Base-by-base conservation (phyloP, 306 rosid genomes). In the Lotus japonicus region DNA sequence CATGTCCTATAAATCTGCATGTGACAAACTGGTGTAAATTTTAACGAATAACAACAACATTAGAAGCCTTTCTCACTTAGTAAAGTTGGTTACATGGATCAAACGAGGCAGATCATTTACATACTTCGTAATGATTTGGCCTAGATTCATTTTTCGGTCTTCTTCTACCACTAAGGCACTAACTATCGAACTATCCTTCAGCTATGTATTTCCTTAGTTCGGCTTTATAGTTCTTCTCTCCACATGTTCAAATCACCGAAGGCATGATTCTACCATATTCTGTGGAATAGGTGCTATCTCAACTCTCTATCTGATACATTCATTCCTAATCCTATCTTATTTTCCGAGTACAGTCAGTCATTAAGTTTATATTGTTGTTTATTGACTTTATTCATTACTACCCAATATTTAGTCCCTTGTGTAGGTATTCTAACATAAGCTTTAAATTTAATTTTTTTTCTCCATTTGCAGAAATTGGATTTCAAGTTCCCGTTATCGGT, bases 401-500 rank as follows among this genome's bases (percentile, higher is more conserved):
- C 44, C 26, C 64, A 35, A 58, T 13, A 58, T 38, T 38, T 11
- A 38, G 42, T 38, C 42, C 9, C 42, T 66, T 59, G 11, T 59
- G 11, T 57, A 13, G 49, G 63, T 23, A 75, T 66, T 56, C 46
- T 19, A 15, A 57, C 15, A 26, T 50, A 51, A 55, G 31, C 45
- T 39, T 17, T 39, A 53, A 63, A 53, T 76, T 41, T 55, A 18
- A 18, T 14, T 58, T 11, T 7, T 62, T 67, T 21, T 53, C 11
- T 53, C 65, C 42, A 43, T 66, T 71, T 50, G 31, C 89, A 92
- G 98, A 92, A 92, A 81, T 80, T 92, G 88, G 98, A 92, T 68
- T 92, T 92, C 73, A 92, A 89, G 92, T 92, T 89, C 73, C 98
- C 98, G 39, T 75, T 92, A 3, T 70, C 96, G 0, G 95, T 92